Conservation (phyloP, 2,329 filamentous ascomycete species). For the Tolypocladium tropicale region DNA sequence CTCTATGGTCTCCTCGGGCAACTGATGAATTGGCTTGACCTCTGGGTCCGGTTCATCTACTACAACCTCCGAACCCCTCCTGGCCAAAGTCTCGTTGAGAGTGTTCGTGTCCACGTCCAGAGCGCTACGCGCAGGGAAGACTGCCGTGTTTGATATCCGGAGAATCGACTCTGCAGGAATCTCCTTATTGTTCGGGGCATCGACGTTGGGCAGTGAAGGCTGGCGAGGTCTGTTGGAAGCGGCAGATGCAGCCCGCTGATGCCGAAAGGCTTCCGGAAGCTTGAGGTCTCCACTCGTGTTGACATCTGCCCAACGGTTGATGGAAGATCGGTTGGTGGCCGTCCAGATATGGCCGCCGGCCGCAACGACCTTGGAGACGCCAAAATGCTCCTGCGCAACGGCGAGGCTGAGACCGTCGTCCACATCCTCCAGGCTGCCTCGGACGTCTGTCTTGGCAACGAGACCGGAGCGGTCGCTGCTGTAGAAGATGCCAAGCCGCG, state of each 20-base stretch:
- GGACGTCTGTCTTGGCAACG: slow-evolving; percentile 91
- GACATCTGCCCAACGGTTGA: slow-evolving; percentile 84
- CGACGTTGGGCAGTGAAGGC: slow-evolving; percentile 20
- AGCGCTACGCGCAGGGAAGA: slow-evolving; percentile 51
- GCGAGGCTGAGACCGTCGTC: slow-evolving; percentile 86
- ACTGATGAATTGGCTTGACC: slow-evolving; percentile 52
- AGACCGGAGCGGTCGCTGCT: slow-evolving; percentile 86
- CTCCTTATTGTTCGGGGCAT: slow-evolving; percentile 40
- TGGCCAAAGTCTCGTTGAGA: slow-evolving; percentile 30
- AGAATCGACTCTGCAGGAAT: slow-evolving; percentile 73
- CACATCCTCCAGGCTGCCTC: slow-evolving; percentile 53
- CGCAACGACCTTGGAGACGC: slow-evolving; percentile 57
- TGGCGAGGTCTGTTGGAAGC: slow-evolving; percentile 25
- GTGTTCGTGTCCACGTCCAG: slow-evolving; percentile 47
- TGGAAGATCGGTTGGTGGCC: slow-evolving; percentile 79
- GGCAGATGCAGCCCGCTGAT: slow-evolving; percentile 36
- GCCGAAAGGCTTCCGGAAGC: slow-evolving; percentile 44
- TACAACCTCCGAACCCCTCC: slow-evolving; percentile 24
- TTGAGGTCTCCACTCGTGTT: slow-evolving; percentile 67
- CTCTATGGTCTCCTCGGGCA: slow-evolving; percentile 76
- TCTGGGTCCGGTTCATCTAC: slow-evolving; percentile 18
- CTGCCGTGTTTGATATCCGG: slow-evolving; percentile 73
- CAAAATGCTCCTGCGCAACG: slow-evolving; percentile 85
- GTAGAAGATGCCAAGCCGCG: slow-evolving; percentile 81
- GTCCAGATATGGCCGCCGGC: slow-evolving; percentile 79